Percentiles rank a stretch among this genome's conserved stretches.
These are phyloP conservation scores for Eimeria necatrix DNA, from an alignment of 169 alveolate genomes.

Conservation along the genomic window DNA sequence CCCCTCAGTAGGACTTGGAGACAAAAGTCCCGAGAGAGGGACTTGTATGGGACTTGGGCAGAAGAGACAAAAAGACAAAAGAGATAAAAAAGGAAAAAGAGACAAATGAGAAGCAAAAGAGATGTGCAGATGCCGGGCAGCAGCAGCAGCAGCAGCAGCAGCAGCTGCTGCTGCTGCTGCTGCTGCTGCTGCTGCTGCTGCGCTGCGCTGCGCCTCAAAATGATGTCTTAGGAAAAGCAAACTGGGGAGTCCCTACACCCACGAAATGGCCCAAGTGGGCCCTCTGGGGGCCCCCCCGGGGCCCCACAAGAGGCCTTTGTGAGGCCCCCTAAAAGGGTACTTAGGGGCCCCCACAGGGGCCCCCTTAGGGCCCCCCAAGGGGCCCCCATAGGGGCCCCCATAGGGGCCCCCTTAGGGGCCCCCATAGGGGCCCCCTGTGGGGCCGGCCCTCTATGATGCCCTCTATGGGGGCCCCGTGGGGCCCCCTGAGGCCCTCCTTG, in stretches of 20 bases:
- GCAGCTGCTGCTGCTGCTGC: conserved; percentile 27
- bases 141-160: background rate
- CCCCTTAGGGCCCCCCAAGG: background rate
- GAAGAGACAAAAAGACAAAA: too few species aligned
- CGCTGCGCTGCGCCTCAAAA: background rate
- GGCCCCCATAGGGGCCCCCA: conserved; percentile 79
- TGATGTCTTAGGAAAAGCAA: background rate
- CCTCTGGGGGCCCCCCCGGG: background rate
- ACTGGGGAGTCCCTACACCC: background rate
- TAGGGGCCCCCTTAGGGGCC: conserved; percentile 84
- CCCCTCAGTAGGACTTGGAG: too few species aligned
- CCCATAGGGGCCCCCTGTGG: background rate
- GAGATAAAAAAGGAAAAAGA: too few species aligned
- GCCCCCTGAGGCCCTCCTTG: too few species aligned
- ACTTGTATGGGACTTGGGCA: too few species aligned
- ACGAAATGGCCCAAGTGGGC: background rate
- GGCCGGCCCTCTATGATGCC: too few species aligned
- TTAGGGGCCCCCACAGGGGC: background rate
- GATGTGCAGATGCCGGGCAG: too few species aligned
- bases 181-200: too few species aligned
- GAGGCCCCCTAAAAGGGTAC: background rate
- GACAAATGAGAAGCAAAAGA: too few species aligned
- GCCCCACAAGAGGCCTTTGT: background rate
- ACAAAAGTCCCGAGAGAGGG: too few species aligned
- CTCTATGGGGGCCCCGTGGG: too few species aligned